Base-by-base conservation (phyloP, 139 green algal species). In the Chlorella vulgaris region DNA sequence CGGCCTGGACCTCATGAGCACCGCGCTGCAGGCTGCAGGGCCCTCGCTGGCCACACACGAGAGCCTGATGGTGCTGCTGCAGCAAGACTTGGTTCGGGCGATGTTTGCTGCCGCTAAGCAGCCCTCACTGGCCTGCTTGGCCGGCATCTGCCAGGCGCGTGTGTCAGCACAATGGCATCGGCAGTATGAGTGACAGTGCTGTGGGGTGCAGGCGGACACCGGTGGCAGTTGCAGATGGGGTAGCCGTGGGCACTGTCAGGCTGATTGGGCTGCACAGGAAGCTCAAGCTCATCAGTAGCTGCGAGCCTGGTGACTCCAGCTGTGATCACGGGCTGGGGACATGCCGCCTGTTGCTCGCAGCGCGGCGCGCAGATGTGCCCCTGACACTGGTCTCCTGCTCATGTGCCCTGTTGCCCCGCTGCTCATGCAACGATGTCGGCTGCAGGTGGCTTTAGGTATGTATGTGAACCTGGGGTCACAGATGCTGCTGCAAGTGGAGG, bases 401-500 rank as follows among this genome's bases (percentile, higher is more conserved):
- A 58, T 24, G 10, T 58, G 10, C 13, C 47, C 47, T 58, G 47
- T 24, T 58, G 47, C 47, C 15, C 15, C 15, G 47, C 47, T 24
- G 10, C 13, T 15, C 15, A 58, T 58, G 47, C 47, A 58, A 58
- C 15, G 13, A 24, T 10, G 13, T 58, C 13, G 10, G 47, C 47
- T 58, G 47, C 84, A 88, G 76, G 90, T 94, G 66, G 77, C 93
- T 29, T 80, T 96, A 66, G 81, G 82, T 7, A 85, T 98, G 26
- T 98, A 96, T 82, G 83, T 90, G 6, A 87, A 94, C 77, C 87
- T 97, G 55, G 91, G 93, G 7, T 31, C 79, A 13, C 71, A 88
- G 51, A 42, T 96, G 42, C 87, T 97, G 71, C 85, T 96, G 47
- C 95, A 98, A 83, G 70, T 98, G 61, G 95, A 98, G 83, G 87